Evolutionary conservation across 1,284 basidiomycete species (phyloP).

Genomic region (Ceratobasidium sp.): DNA sequence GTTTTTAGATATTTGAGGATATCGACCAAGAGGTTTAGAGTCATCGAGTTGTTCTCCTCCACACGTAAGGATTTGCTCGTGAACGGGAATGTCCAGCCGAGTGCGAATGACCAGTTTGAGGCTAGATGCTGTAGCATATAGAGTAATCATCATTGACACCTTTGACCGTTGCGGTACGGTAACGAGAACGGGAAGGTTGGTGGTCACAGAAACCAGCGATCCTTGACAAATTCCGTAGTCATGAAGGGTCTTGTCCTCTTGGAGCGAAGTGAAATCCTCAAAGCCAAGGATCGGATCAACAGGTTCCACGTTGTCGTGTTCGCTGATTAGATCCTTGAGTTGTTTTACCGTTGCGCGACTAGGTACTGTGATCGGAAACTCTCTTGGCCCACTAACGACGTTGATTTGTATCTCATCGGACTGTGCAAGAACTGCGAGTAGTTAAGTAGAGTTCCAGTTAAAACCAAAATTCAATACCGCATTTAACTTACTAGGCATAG

Average conservation of each 20-base stretch:
- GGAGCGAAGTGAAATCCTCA: neutral
- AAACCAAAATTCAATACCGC: neutral
- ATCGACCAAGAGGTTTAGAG: constrained; percentile 15
- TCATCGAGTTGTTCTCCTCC: constrained; percentile 29
- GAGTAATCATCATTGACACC: constrained; percentile 18
- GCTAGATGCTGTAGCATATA: constrained; percentile 32
- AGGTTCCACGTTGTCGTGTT: neutral
- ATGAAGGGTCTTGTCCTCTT: constrained; percentile 12
- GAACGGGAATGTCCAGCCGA: constrained; percentile 5
- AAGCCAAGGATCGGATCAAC: neutral
- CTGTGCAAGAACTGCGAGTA: neutral
- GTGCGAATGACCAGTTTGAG: constrained; percentile 6
- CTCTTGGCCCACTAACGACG: neutral
- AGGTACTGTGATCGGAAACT: neutral
- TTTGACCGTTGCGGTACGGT: constrained; percentile 8
- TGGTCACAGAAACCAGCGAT: constrained; percentile 11
- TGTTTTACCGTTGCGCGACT: constrained; percentile 7
- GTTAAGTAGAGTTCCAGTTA: neutral
- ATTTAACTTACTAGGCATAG: neutral
- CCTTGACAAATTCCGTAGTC: constrained; percentile 10
- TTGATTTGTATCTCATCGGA: neutral
- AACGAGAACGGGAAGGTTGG: constrained; percentile 21
- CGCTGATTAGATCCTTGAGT: constrained; percentile 3
- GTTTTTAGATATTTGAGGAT: constrained; percentile 3
- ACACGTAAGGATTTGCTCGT: neutral